phyloP scores from a whole-genome alignment of 805 yeast genomes.

The Candida pini region DNA sequence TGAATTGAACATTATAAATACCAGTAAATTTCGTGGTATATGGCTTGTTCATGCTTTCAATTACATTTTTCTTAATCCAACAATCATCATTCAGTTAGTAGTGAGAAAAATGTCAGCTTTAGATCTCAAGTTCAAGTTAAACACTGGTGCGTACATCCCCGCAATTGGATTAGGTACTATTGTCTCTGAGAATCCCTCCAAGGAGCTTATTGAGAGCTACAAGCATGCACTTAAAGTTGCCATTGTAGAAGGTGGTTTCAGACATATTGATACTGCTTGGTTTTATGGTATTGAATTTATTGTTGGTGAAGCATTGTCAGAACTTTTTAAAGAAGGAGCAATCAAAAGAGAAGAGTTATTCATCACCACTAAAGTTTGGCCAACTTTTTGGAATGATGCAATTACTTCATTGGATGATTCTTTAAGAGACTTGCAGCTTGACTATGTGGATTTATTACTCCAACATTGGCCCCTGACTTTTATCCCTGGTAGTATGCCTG shows the following conservation, averaged over 20 bases:
- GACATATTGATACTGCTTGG: slow-evolving; percentile 51
- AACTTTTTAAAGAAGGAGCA: slow-evolving; percentile 39
- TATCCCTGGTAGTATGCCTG: slow-evolving; percentile 33
- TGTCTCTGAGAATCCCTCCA: slow-evolving; percentile 12
- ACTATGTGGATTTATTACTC: slow-evolving; percentile 40
- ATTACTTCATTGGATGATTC: slow-evolving; percentile 37
- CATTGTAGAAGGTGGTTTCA: slow-evolving; percentile 36
- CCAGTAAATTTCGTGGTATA: too few species aligned
- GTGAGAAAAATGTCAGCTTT: slow-evolving; percentile 15
- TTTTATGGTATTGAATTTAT: slow-evolving; percentile 38
- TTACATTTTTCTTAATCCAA: too few species aligned
- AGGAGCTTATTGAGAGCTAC: slow-evolving; percentile 7
- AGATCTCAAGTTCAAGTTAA: slow-evolving; percentile 35
- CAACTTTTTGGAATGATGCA: slow-evolving; percentile 36
- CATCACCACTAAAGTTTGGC: slow-evolving; percentile 72
- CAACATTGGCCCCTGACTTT: slow-evolving; percentile 49
- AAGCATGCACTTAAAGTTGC: slow-evolving; percentile 22
- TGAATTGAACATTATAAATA: too few species aligned
- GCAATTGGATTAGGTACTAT: slow-evolving; percentile 73
- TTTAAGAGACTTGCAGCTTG: slow-evolving; percentile 35
- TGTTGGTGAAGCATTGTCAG: slow-evolving; percentile 42
- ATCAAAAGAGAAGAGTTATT: slow-evolving; percentile 51
- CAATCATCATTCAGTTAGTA: too few species aligned
- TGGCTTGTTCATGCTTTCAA: too few species aligned
- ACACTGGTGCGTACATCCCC: slow-evolving; percentile 62